These are phyloP conservation scores for Nelumbo lutea DNA, from an alignment of 164 flowering plant species.

Conservation along the genomic window DNA sequence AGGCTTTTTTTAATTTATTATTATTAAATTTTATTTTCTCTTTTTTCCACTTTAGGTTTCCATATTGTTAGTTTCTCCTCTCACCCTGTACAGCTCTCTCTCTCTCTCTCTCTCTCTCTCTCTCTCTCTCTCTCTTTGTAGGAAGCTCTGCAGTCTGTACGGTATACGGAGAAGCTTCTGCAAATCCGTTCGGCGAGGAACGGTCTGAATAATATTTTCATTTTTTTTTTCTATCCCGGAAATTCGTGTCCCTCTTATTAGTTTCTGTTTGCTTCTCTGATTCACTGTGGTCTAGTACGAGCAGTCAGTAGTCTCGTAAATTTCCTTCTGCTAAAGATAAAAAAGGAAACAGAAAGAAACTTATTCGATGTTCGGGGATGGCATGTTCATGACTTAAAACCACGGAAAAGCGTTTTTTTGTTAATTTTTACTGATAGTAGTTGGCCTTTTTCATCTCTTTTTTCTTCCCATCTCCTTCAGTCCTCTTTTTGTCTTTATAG, in stretches of 20 bases:
- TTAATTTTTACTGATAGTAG: too few relatives aligned
- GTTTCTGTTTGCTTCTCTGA: background rate
- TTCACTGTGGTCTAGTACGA: background rate
- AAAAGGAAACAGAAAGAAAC: too few relatives aligned
- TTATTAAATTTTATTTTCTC: background rate
- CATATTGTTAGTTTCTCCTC: background rate
- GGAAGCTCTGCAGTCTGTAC: conserved; percentile 14
- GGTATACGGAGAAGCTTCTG: conserved; percentile 14
- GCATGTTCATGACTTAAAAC: too few relatives aligned
- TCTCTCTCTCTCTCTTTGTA: background rate
- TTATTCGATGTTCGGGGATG: too few relatives aligned
- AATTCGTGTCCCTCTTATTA: background rate
- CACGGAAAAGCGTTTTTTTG: too few relatives aligned
- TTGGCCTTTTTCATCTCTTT: too few relatives aligned
- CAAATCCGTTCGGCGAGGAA: conserved; percentile 2
- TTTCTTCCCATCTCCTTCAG: too few relatives aligned
- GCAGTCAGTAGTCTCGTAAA: too few relatives aligned
- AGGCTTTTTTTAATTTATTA: background rate
- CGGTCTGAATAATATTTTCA: background rate
- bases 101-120: conserved; percentile 1
- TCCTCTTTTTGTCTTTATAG: too few relatives aligned
- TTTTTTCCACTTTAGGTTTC: background rate
- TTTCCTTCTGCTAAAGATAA: too few relatives aligned
- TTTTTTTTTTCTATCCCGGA: background rate
- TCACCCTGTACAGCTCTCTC: background rate